These are phyloP conservation scores for Kurtzmaniella natalensis DNA, from an alignment of 1,139 yeast species.

Conservation along the genomic window DNA sequence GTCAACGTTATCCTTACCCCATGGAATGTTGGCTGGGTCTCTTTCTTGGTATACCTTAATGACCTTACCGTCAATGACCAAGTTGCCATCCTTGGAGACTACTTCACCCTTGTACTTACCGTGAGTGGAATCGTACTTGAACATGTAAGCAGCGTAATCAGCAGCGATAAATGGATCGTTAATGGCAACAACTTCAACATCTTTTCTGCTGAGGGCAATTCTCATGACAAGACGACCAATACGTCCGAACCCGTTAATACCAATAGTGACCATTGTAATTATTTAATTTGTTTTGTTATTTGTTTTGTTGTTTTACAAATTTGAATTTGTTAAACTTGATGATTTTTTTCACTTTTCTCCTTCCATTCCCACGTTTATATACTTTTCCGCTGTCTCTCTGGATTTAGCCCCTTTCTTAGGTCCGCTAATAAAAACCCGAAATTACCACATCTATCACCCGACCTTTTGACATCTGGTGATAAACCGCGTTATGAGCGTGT, in stretches of 20 bases:
- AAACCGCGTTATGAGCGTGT: too few species aligned
- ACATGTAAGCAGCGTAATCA: constrained; percentile 75
- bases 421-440: too few species aligned
- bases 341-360: too few species aligned
- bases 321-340: too few species aligned
- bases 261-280: constrained; percentile 24
- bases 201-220: constrained; percentile 59
- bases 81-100: constrained; percentile 40
- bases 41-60: constrained; percentile 63
- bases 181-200: constrained; percentile 66
- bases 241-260: constrained; percentile 80
- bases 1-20: constrained; percentile 67
- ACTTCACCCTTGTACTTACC: constrained; percentile 64
- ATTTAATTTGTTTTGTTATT: constrained; percentile 1
- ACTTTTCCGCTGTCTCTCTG: too few species aligned
- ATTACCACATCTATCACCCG: too few species aligned
- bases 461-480: too few species aligned
- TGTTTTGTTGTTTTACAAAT: not conserved
- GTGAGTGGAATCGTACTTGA: constrained; percentile 78
- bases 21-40: constrained; percentile 69
- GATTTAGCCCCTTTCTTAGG: too few species aligned
- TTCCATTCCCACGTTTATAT: too few species aligned
- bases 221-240: constrained; percentile 75
- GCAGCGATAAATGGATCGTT: constrained; percentile 72
- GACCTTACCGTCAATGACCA: constrained; percentile 56